phyloP scores from a whole-genome alignment of 2,329 filamentous ascomycete genomes.

The Dothistroma pini region DNA sequence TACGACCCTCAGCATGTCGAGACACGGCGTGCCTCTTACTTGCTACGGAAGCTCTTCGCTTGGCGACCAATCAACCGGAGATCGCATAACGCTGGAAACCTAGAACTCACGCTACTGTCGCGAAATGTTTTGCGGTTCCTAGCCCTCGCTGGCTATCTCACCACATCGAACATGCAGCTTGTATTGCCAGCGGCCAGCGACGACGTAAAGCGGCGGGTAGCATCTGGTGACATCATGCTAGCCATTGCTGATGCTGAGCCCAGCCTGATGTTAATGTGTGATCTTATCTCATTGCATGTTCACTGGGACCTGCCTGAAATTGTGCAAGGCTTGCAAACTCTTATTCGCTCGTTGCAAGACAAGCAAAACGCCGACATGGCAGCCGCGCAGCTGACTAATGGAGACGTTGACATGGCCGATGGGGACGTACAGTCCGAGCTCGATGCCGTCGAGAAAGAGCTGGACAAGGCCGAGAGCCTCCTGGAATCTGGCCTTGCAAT shows the following conservation, averaged over 20 bases:
- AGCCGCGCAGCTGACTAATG: constrained; percentile 32
- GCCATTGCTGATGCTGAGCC: constrained; percentile 64
- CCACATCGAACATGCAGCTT: constrained; percentile 43
- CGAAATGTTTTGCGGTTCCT: constrained; percentile 57
- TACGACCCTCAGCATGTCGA: constrained; percentile 51
- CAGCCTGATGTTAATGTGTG: constrained; percentile 62
- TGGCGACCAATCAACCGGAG: constrained; percentile 9
- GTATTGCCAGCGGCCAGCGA: constrained; percentile 28
- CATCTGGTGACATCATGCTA: constrained; percentile 57
- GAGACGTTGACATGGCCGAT: constrained; percentile 44
- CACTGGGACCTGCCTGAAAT: constrained; percentile 64
- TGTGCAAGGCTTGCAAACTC: constrained; percentile 59
- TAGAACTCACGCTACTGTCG: constrained; percentile 29
- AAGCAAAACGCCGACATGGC: constrained; percentile 19
- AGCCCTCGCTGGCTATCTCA: constrained; percentile 53
- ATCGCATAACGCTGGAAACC: constrained; percentile 1
- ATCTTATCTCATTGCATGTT: constrained; percentile 60
- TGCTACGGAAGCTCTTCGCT: constrained; percentile 49
- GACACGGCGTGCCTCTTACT: constrained; percentile 60
- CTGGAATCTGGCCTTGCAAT: constrained; percentile 61
- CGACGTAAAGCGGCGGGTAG: constrained; percentile 39
- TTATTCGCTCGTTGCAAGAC: constrained; percentile 66
- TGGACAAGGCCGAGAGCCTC: constrained; percentile 65
- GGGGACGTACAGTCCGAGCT: constrained; percentile 34
- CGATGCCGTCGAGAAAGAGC: constrained; percentile 48